Conservation (phyloP, 306 rosid genomes). For the Acacia crassicarpa region DNA sequence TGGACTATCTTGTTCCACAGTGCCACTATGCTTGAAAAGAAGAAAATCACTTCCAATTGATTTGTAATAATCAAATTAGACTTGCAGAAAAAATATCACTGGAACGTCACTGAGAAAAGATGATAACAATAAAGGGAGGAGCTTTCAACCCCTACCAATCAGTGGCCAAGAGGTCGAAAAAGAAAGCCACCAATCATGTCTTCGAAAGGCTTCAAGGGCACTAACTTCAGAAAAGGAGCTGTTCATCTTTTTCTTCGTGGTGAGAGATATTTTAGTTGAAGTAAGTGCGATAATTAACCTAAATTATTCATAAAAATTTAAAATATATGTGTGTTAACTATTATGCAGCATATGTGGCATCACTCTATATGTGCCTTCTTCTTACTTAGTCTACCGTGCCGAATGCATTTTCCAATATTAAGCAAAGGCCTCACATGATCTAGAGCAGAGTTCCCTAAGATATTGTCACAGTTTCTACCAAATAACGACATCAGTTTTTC, state of each 20-base stretch:
- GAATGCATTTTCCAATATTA: background rate
- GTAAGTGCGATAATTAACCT: background rate
- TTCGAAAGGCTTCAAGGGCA: background rate
- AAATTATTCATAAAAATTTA: background rate
- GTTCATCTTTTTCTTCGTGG: background rate
- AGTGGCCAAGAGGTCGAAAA: background rate
- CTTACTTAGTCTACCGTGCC: background rate
- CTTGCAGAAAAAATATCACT: background rate
- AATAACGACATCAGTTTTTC: background rate
- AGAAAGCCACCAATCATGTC: background rate
- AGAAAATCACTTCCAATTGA: background rate
- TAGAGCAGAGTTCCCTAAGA: background rate
- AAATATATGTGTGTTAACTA: background rate
- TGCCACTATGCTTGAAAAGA: background rate
- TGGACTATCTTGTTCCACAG: background rate
- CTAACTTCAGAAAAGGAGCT: background rate
- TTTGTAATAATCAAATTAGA: background rate
- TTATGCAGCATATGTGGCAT: background rate
- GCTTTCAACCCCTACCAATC: background rate
- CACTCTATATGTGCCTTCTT: background rate
- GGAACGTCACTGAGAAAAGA: background rate
- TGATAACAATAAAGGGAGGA: background rate
- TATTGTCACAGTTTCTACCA: background rate
- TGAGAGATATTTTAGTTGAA: background rate
- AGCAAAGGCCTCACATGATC: background rate